Conservation (phyloP, 2,329 filamentous ascomycete species). For the Ceratocystis cubensis region DNA sequence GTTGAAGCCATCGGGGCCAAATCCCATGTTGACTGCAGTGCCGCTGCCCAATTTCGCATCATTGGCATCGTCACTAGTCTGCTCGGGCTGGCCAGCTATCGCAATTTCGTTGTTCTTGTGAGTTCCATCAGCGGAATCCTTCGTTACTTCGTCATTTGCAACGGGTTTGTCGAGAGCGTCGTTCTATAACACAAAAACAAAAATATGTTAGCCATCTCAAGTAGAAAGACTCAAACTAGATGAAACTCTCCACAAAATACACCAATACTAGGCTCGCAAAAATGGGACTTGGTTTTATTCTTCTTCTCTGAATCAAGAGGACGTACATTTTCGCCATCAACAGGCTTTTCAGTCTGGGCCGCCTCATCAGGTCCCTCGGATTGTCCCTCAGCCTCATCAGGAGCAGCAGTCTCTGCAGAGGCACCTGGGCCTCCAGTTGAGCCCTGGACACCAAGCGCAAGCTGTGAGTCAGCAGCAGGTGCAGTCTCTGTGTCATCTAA, state of each 20-base stretch:
- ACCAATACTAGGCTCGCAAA: background rate
- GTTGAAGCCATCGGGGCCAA: constrained; percentile 53
- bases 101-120: background rate
- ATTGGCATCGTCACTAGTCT: constrained; percentile 24
- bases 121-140: background rate
- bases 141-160: background rate
- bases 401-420: background rate
- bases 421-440: background rate
- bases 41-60: constrained; percentile 26
- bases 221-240: background rate
- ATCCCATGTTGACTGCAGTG: constrained; percentile 38
- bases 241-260: background rate
- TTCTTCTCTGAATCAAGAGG: constrained; percentile 30
- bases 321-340: constrained; percentile 27
- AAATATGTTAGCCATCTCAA: background rate
- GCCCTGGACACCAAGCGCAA: background rate
- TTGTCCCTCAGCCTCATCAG: constrained; percentile 9
- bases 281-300: background rate
- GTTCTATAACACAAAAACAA: background rate
- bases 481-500: constrained; percentile 11
- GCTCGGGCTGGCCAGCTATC: constrained; percentile 21
- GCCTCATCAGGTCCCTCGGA: background rate
- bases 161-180: background rate
- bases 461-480: background rate
- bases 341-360: constrained; percentile 7